Evolutionary conservation across 202 grass and related monocot species (phyloP).

Genomic region (Elaeis oleifera): DNA sequence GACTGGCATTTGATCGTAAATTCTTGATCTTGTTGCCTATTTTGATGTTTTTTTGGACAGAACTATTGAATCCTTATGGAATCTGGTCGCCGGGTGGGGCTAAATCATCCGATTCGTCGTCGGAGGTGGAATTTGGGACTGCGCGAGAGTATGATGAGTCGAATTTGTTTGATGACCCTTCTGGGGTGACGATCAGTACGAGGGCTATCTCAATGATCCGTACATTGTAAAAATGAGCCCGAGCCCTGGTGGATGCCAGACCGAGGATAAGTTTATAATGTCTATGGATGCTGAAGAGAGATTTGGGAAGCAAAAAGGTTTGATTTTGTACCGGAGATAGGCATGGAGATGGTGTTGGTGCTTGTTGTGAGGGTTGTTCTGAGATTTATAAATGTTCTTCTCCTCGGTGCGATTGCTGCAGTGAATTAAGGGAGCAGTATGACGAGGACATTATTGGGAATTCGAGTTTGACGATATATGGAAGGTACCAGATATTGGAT

Average conservation of each 20-base stretch:
- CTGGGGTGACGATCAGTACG: conserved; percentile 60
- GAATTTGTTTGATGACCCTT: conserved; percentile 66
- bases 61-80: conserved; percentile 67
- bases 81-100: conserved; percentile 49
- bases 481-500: conserved; percentile 85
- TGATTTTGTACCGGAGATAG: conserved; percentile 13
- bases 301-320: conserved; percentile 12
- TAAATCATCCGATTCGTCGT: conserved; percentile 56
- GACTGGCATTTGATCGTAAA: not conserved
- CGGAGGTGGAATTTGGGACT: conserved; percentile 75
- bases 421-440: conserved; percentile 30
- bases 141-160: conserved; percentile 64
- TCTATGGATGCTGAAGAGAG: conserved; percentile 22
- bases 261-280: conserved; percentile 83
- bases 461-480: conserved; percentile 60
- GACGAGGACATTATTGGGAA: conserved; percentile 14
- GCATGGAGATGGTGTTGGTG: conserved; percentile 27
- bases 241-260: conserved; percentile 22
- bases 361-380: conserved; percentile 40
- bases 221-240: conserved; percentile 31
- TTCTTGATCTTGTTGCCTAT: not conserved
- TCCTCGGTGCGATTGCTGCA: conserved; percentile 66
- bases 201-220: conserved; percentile 10
- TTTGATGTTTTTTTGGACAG: conserved; percentile 25
- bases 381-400: conserved; percentile 63